These are phyloP conservation scores for Buxus sempervirens DNA, from an alignment of 164 flowering plant species.

Conservation along the genomic window DNA sequence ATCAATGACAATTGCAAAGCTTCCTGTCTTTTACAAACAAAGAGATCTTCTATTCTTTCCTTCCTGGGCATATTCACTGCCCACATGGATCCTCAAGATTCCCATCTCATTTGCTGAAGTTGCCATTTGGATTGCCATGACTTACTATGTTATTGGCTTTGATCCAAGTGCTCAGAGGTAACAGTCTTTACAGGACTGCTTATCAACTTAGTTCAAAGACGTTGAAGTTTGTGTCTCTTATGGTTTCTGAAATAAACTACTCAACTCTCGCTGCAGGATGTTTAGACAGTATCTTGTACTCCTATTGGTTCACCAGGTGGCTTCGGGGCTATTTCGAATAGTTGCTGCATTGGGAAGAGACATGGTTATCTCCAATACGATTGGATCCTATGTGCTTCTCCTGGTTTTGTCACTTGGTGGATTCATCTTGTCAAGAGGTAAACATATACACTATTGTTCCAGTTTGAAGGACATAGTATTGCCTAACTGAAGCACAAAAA, in stretches of 20 bases:
- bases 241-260: background rate
- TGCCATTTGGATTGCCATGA: slow-evolving; percentile 29
- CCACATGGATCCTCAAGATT: slow-evolving; percentile 33
- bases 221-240: background rate
- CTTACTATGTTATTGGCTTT: slow-evolving; percentile 42
- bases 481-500: no score
- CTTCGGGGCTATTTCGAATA: slow-evolving; percentile 35
- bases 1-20: slow-evolving; percentile 34
- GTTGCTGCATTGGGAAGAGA: slow-evolving; percentile 33
- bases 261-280: slow-evolving; percentile 29
- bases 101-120: slow-evolving; percentile 36
- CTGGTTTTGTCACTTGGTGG: slow-evolving; percentile 32
- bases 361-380: slow-evolving; percentile 34
- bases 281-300: slow-evolving; percentile 36
- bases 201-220: no score
- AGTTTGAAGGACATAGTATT: no score
- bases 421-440: slow-evolving; percentile 45
- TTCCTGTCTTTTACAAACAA: slow-evolving; percentile 69
- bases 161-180: slow-evolving; percentile 41
- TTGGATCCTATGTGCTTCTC: slow-evolving; percentile 32
- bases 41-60: slow-evolving; percentile 54
- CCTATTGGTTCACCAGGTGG: slow-evolving; percentile 31
- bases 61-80: slow-evolving; percentile 56
- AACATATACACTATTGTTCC: background rate
- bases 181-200: no score